A percentile compares a stretch with the other conserved stretches of the same genome.
phyloP scores from a whole-genome alignment of 768 basidiomycete genomes.

The Piloderma croceum region DNA sequence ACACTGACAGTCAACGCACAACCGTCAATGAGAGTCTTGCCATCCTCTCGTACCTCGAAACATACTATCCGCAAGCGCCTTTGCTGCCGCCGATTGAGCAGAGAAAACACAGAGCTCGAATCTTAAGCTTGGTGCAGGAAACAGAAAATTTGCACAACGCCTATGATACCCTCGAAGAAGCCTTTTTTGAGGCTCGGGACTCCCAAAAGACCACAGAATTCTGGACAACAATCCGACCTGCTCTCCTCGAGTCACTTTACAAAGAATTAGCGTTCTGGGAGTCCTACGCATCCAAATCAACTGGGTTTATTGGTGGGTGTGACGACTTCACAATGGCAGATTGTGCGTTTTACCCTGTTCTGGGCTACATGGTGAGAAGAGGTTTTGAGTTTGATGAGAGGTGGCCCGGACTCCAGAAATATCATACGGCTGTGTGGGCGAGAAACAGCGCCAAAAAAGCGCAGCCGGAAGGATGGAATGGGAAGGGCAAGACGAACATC shows the following conservation, averaged over 20 bases:
- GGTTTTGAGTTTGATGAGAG: slow-evolving; percentile 15
- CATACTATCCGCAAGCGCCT: slow-evolving; percentile 15
- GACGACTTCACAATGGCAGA: slow-evolving; percentile 21
- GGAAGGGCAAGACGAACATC: slow-evolving; percentile 17
- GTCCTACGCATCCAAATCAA: slow-evolving; percentile 14
- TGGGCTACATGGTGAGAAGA: slow-evolving; percentile 25
- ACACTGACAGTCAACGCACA: slow-evolving; percentile 8
- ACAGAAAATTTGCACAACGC: slow-evolving; percentile 23
- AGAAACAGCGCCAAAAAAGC: slow-evolving; percentile 19
- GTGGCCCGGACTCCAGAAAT: slow-evolving; percentile 20
- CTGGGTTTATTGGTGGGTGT: slow-evolving; percentile 19
- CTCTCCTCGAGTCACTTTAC: slow-evolving; percentile 13
- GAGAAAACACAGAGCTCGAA: slow-evolving; percentile 12
- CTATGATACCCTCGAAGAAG: slow-evolving; percentile 24
- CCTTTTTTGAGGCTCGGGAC: slow-evolving; percentile 18
- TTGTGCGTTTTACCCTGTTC: slow-evolving; percentile 24
- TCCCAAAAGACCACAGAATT: slow-evolving; percentile 8
- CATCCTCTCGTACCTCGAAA: slow-evolving; percentile 27
- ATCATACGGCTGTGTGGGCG: slow-evolving; percentile 22
- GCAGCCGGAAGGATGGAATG: slow-evolving; percentile 21
- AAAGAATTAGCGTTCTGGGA: slow-evolving; percentile 25
- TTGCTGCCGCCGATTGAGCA: slow-evolving; percentile 19
- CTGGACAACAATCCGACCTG: slow-evolving; percentile 11
- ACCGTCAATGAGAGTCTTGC: slow-evolving; percentile 25
- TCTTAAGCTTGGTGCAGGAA: slow-evolving; percentile 22